phyloP scores from a whole-genome alignment of 352 stramenopile species.

The Peronospora destructor region DNA sequence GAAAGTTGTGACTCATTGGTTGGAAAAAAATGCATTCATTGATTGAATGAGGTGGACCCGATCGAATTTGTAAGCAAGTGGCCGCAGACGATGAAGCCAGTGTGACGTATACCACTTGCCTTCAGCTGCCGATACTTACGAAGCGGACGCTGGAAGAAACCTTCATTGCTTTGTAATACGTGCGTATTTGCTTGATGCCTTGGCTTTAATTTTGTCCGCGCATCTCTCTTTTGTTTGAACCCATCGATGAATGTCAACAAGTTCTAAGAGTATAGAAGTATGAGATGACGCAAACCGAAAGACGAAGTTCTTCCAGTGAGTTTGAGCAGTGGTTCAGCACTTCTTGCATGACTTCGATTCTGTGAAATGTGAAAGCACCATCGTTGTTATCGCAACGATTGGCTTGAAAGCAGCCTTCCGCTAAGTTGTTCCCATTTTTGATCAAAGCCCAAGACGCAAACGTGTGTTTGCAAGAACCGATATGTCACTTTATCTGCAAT shows the following conservation, averaged over 20 bases:
- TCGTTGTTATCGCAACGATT: constrained; percentile 11
- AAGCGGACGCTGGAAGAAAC: constrained; percentile 15
- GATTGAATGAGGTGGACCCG: constrained; percentile 20
- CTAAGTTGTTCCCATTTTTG: constrained; percentile 8
- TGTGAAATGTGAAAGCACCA: constrained; percentile 7
- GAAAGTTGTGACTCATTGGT: constrained; percentile 22
- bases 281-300: constrained; percentile 1
- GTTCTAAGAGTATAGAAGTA: constrained; percentile 15
- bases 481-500: background rate
- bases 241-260: constrained; percentile 17
- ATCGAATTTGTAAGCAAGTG: constrained; percentile 13
- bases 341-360: background rate
- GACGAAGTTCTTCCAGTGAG: constrained; percentile 11
- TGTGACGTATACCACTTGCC: constrained; percentile 14
- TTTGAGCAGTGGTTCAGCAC: constrained; percentile 5
- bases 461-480: background rate
- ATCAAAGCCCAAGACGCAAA: background rate
- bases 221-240: constrained; percentile 15
- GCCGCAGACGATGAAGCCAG: constrained; percentile 11
- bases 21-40: constrained; percentile 23
- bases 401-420: constrained; percentile 8
- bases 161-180: constrained; percentile 38
- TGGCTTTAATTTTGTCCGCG: constrained; percentile 27
- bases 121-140: constrained; percentile 12
- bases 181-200: constrained; percentile 36